phyloP scores from a whole-genome alignment of 169 alveolate genomes.

The Eimeria maxima region DNA sequence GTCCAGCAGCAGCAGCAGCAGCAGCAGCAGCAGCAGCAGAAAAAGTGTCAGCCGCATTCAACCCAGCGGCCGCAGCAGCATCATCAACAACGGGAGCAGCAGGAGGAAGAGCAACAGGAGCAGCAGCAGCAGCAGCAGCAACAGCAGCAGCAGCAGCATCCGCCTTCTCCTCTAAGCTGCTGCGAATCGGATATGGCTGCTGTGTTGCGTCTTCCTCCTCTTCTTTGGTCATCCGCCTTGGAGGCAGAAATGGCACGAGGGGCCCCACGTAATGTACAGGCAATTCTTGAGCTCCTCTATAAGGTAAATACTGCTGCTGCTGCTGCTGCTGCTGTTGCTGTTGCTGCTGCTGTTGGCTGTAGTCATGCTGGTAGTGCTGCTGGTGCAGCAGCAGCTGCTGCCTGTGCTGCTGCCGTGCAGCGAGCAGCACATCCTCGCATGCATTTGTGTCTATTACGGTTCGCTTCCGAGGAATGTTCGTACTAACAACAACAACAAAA shows the following conservation, averaged over 20 bases:
- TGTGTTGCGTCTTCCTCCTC: background rate
- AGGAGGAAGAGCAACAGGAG: background rate
- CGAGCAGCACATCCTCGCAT: no score
- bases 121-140: background rate
- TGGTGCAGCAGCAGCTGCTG: background rate
- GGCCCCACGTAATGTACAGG: slow-evolving; percentile 22
- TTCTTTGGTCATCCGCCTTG: background rate
- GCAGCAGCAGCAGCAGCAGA: slow-evolving; percentile 35
- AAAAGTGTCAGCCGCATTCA: background rate
- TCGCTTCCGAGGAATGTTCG: background rate
- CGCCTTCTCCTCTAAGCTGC: background rate
- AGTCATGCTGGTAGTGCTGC: background rate
- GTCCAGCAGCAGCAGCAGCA: slow-evolving; percentile 11
- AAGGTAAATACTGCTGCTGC: background rate
- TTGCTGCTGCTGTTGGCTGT: background rate
- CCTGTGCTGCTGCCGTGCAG: background rate
- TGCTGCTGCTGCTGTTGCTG: background rate
- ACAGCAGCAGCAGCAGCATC: background rate
- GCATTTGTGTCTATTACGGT: background rate
- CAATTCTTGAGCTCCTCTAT: background rate
- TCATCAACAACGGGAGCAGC: background rate
- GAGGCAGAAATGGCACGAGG: slow-evolving; percentile 6
- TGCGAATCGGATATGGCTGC: background rate
- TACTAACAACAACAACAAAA: no score
- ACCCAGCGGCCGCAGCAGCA: background rate